Evolutionary conservation across 2,329 filamentous ascomycete genomes (phyloP).

Genomic region (Epichloe brachyelytri): DNA sequence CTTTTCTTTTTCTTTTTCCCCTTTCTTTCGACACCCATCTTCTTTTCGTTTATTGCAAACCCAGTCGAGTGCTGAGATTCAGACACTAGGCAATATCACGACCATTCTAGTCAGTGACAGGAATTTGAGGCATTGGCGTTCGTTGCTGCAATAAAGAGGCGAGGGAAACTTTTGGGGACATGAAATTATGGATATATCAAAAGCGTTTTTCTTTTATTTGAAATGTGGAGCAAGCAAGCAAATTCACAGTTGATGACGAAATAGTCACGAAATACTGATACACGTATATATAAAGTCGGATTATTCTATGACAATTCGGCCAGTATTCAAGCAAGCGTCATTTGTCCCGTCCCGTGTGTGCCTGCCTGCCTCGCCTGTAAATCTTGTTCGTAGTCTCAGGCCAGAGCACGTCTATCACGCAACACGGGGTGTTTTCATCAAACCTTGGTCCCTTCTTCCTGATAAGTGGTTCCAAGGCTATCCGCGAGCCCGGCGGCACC

Average conservation of each 20-base stretch:
- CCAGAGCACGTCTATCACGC: conserved; percentile 2
- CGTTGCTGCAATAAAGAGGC: background rate
- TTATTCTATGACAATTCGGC: too few relatives aligned
- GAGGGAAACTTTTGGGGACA: background rate
- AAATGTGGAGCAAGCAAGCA: background rate
- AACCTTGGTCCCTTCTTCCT: conserved; percentile 17
- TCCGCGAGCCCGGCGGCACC: conserved; percentile 22
- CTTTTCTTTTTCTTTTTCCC: background rate
- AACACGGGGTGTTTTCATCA: too few relatives aligned
- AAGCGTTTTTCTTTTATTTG: background rate
- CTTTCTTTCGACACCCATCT: background rate
- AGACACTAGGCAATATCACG: background rate
- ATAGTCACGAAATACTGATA: too few relatives aligned
- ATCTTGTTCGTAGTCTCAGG: too few relatives aligned
- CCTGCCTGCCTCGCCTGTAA: too few relatives aligned
- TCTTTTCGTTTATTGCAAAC: background rate
- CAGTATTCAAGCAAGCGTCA: too few relatives aligned
- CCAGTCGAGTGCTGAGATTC: background rate
- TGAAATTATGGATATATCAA: background rate
- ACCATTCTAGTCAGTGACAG: background rate
- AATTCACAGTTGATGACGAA: too few relatives aligned
- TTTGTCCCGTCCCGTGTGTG: too few relatives aligned
- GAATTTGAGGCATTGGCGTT: background rate
- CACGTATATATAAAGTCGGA: too few relatives aligned
- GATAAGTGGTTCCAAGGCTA: conserved; percentile 24